These are phyloP conservation scores for Coffea canephora DNA, from an alignment of 257 asterid species.

Conservation along the genomic window DNA sequence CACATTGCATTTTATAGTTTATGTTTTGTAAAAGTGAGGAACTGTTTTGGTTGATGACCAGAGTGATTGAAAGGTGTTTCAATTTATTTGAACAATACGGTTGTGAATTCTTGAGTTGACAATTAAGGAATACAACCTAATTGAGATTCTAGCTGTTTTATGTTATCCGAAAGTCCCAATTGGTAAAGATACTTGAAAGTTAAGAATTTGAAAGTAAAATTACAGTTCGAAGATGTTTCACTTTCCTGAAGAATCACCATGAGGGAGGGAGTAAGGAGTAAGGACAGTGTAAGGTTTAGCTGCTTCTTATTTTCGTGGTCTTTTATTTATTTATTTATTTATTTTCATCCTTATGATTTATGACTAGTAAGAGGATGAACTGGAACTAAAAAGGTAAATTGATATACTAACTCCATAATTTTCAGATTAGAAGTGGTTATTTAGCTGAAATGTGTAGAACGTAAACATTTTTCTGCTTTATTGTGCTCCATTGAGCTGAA, in stretches of 20 bases:
- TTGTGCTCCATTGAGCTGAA: neutral
- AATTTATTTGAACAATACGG: neutral
- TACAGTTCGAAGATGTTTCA: neutral
- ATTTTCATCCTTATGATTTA: neutral
- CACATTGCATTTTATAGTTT: neutral
- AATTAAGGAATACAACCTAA: neutral
- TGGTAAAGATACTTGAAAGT: neutral
- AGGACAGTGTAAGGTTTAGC: neutral
- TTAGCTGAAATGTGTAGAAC: neutral
- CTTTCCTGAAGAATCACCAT: neutral
- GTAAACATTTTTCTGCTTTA: neutral
- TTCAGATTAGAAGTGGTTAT: neutral
- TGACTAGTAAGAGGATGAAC: neutral
- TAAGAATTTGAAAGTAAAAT: too few species aligned
- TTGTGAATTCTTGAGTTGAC: neutral
- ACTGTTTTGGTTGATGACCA: neutral
- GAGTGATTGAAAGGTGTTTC: neutral
- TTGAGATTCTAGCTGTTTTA: neutral
- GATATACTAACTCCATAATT: slow-evolving; percentile 1
- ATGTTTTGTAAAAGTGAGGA: neutral
- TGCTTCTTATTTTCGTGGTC: neutral
- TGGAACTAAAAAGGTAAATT: neutral
- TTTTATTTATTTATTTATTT: neutral
- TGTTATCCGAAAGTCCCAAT: neutral
- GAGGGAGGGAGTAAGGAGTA: neutral